Conservation (phyloP, 306 rosid species). For the Mimosa bimucronata region DNA sequence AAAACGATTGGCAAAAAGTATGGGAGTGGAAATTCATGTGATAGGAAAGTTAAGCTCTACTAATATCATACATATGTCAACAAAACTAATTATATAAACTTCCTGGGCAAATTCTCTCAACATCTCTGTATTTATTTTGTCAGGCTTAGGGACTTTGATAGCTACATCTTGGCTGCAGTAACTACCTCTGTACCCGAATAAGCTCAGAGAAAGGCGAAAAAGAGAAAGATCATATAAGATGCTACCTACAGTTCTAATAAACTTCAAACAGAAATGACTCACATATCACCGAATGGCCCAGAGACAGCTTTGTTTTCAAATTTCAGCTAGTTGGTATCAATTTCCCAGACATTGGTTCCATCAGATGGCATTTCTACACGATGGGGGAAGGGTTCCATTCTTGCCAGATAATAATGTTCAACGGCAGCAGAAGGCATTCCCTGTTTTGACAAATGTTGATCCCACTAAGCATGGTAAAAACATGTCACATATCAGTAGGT, state of each 20-base stretch:
- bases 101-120: conserved; percentile 92
- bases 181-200: conserved; percentile 80
- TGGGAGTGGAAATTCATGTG: conserved; percentile 8
- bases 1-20: conserved; percentile 6
- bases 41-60: conserved; percentile 32
- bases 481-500: conserved; percentile 31
- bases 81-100: conserved; percentile 96
- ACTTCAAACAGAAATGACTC: conserved; percentile 51
- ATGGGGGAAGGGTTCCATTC: conserved; percentile 51
- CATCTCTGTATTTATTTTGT: conserved; percentile 82
- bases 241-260: conserved; percentile 31
- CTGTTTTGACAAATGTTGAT: conserved; percentile 65
- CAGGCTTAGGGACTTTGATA: conserved; percentile 86
- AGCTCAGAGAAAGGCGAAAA: conserved; percentile 32
- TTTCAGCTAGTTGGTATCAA: conserved; percentile 78
- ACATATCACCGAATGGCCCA: conserved; percentile 96
- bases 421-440: conserved; percentile 48
- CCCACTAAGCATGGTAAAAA: conserved; percentile 45
- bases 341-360: conserved; percentile 98
- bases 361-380: conserved; percentile 87
- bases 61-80: conserved; percentile 34
- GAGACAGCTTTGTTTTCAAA: conserved; percentile 91
- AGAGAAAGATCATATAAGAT: conserved; percentile 46
- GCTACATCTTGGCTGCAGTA: conserved; percentile 98
- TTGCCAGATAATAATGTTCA: conserved; percentile 57